Evolutionary conservation across 2,329 filamentous ascomycete species (phyloP).

Genomic region (Hortaea werneckii): DNA sequence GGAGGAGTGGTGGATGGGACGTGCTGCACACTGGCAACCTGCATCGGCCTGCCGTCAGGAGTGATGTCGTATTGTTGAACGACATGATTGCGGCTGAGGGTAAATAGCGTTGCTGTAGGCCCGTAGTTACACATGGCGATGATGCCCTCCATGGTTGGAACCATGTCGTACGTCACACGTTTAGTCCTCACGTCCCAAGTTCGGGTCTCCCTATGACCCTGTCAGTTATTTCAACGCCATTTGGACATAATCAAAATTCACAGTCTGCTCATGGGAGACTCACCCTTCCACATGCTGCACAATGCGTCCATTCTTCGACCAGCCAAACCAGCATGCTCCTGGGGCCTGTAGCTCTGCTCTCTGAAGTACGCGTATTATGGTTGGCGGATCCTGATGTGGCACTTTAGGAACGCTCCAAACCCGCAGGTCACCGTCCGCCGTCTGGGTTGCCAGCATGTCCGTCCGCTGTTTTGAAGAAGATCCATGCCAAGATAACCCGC

Average conservation of each 20-base stretch:
- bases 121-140: slow-evolving; percentile 80
- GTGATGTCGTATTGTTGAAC: slow-evolving; percentile 95
- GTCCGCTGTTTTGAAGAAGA: slow-evolving; percentile 94
- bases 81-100: slow-evolving; percentile 74
- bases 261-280: slow-evolving; percentile 29
- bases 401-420: slow-evolving; percentile 95
- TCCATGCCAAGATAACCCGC: slow-evolving; percentile 86
- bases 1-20: slow-evolving; percentile 67
- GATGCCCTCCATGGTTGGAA: slow-evolving; percentile 75
- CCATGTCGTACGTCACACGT: slow-evolving; percentile 78
- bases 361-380: slow-evolving; percentile 79
- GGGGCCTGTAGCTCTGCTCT: slow-evolving; percentile 61
- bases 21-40: slow-evolving; percentile 84
- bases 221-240: no score
- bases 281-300: slow-evolving; percentile 87
- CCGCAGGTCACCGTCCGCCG: slow-evolving; percentile 78
- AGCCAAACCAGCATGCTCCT: slow-evolving; percentile 90
- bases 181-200: slow-evolving; percentile 99
- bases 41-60: slow-evolving; percentile 52
- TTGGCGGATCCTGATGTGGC: slow-evolving; percentile 59
- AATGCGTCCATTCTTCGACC: slow-evolving; percentile 96
- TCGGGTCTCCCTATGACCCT: slow-evolving; percentile 57
- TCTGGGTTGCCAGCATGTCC: slow-evolving; percentile 93
- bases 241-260: no score
- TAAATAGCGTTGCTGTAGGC: slow-evolving; percentile 84